Evolutionary conservation across 352 stramenopile species (phyloP), one percentile per base, ranked within the genome.

Genomic region (Phytophthora ramorum): DNA sequence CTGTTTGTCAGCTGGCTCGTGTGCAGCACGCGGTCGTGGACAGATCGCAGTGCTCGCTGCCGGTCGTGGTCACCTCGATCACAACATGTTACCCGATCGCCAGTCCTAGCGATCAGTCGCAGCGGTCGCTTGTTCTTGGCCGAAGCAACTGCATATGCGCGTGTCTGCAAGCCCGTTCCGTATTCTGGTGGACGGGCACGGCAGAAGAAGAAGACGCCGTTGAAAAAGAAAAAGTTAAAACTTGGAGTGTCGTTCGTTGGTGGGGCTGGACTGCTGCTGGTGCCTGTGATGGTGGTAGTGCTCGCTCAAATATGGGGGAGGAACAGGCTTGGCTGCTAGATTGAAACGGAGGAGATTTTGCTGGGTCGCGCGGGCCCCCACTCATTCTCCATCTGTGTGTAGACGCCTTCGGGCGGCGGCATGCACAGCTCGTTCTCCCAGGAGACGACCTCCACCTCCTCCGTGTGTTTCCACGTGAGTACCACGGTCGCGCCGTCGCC

Each of bases 261-360:
- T 54, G 40, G 50, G 50, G 34, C 58, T 69, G 47, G 49, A 32
- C 34, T 64, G 52, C 20, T 63, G 43, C 38, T 50, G 34, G 6
- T 57, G 49, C 32, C 7, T 35, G 10, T 32, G 20, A 2, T 47
- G 30, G 13, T 48, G 16, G 13, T 62, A 54, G 7, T 16, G 13
- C 34, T 26, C 50, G 40, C 43, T 67, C 50, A 70, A 68, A 66
- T 37, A 67, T 64, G 49, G 26, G 46, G 10, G 17, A 70, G 54
- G 30, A 51, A 66, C 30, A 53, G 13, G 44, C 30, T 50, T 62
- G 44, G 44, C 43, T 63, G 30, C 78, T 93, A 93, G 53, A 96
- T 94, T 48, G 85, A 94, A 32, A 94, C 85, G 49, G 87, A 93
- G 50, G 84, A 91, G 61, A 92, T 90, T 73, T 94, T 94, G 56